Evolutionary conservation across 2,329 filamentous ascomycete genomes (phyloP), one percentile per base, ranked within the genome.

Genomic region (Diaporthe citri): DNA sequence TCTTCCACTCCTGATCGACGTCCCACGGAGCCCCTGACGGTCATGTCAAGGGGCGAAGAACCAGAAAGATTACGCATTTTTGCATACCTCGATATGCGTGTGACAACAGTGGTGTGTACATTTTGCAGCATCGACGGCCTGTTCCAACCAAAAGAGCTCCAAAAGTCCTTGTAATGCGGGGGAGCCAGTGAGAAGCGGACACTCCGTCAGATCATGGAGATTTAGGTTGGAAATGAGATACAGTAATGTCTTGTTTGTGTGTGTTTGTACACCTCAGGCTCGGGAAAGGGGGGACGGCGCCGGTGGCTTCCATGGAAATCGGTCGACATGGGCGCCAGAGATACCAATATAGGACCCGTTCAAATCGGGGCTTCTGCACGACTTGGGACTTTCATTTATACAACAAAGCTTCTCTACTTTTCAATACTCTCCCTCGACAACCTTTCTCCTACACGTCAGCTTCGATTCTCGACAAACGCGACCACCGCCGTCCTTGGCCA

Each of bases 1-100:
- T 99, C 39, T 98, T 98, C 85, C 97, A 98, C 87, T 98, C 95
- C 77, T 98, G 86, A 90, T 51, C 52, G 39, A 36, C 43, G 41
- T 39, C 36, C 46, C 25, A 9, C 41, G 31, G 20, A 9, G 4
- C 17, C 22, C 25, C 22, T 39, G 48, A 69, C 20, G 20, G 28
- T 22, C n/a, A 20, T n/a, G n/a, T 55, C 28, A n/a, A 41, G 48
- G 48, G 48, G 62, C 34, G 34, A 66, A 28, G 17, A 59, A 15
- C 15, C n/a, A 25, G 20, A 34, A 59, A 51, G 12, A 52, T 59
- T n/a, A 34, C 51, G 43, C 52, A 69, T 48, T 43, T 56, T 67
- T 34, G 60, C 64, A 69, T 69, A 69, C 64, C 48, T 69, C 48
- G 48, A 41, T 69, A 55, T 69, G 64, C 64, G n/a, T 69, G 64